Evolutionary conservation across 2,329 filamentous ascomycete species (phyloP), one percentile per base, ranked within the genome.

Genomic region (Gremmenia infestans): DNA sequence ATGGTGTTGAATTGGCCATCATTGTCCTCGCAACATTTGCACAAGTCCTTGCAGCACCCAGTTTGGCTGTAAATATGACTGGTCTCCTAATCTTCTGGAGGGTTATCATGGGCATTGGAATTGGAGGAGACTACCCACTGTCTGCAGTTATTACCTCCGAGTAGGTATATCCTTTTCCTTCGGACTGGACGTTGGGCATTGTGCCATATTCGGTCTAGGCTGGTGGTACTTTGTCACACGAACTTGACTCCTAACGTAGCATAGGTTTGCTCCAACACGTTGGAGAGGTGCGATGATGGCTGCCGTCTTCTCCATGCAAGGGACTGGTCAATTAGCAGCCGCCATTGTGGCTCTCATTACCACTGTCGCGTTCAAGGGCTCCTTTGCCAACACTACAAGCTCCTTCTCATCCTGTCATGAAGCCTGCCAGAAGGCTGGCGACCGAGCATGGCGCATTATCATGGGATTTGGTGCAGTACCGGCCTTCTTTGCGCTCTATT

Each of bases 241-340:
- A 15, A 48, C 28, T 8, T 15, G 11, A 12, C 22, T 17, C 17
- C 25, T 32, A n/a, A 23, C 32, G 23, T 12, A 11, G 28, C 23
- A 35, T 36, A 83, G 82, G 65, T 93, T 93, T 68, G 88, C 89
- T 8, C 90, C 88, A 2, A 93, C 89, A 12, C 83, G 87, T 65
- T 91, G 88, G 83, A 80, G 89, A 65, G 89, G 88, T 59, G 87
- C 85, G 56, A 93, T 94, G 86, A 88, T 94, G 77, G 87, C 85
- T 11, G 81, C 87, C 15, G 88, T 93, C 49, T 94, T 94, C 67
- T 88, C 87, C 39, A 92, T 92, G 88, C 89, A 94, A 67, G 88
- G 88, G 48, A 76, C 91, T 25, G 89, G 89, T n/a, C 88, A 93
- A 67, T 82, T 93, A 51, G 76, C 78, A 19, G 86, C 87, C 12